Evolutionary conservation across 345 rosid genomes (phyloP).

Genomic region (Psidium friedrichsthalianum): DNA sequence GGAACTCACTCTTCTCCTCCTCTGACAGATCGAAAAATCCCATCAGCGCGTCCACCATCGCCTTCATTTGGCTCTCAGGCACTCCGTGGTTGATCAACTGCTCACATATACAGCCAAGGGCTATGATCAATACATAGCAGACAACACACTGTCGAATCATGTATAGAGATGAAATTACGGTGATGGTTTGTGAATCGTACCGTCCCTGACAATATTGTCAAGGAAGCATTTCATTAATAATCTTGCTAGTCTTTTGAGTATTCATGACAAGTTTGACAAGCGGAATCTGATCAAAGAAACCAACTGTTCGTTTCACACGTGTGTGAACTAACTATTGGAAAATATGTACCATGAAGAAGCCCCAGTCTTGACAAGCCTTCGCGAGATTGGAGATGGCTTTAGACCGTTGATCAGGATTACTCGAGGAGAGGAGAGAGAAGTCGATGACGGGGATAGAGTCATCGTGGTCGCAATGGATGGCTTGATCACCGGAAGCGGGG

Average conservation of each 20-base stretch:
- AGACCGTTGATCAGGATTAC: constrained; percentile 17
- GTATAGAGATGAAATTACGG: background rate
- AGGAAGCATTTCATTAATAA: background rate
- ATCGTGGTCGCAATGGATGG: background rate
- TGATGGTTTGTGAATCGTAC: too few species aligned
- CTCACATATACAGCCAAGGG: background rate
- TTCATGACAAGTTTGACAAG: background rate
- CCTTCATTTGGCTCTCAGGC: background rate
- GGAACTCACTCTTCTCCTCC: constrained; percentile 14
- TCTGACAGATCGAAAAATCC: constrained; percentile 17
- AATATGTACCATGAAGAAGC: constrained; percentile 33
- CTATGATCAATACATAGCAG: too few species aligned
- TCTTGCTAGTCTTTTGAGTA: background rate
- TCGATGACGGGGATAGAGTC: constrained; percentile 33
- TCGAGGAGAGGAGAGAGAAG: constrained; percentile 33
- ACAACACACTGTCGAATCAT: background rate
- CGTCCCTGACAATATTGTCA: too few species aligned
- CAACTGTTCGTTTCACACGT: background rate
- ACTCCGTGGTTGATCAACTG: constrained; percentile 21
- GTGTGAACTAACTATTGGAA: too few species aligned
- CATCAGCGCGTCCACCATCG: background rate
- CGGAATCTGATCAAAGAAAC: background rate
- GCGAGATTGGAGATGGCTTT: constrained; percentile 22
- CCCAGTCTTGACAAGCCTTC: constrained; percentile 48
- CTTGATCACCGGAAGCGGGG: background rate